Evolutionary conservation across 768 basidiomycete genomes (phyloP), one percentile per base, ranked within the genome.

Genomic region (Multifurca ochricompacta): DNA sequence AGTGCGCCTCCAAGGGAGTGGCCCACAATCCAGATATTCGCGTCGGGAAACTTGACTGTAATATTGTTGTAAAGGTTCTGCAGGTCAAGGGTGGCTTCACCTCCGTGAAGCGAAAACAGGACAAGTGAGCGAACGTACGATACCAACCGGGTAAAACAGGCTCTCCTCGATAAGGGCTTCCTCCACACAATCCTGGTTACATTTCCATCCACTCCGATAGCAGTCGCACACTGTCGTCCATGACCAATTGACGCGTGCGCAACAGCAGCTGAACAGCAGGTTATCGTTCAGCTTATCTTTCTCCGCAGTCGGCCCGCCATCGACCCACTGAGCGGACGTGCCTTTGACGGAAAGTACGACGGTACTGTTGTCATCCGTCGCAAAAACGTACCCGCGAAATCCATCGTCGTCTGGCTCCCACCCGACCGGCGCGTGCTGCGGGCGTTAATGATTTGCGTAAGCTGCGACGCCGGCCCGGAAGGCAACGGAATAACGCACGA

Each of bases 261-360:
- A 98, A 68, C 95, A 98, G 69, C 95, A 98, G 4, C 91, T 87
- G 72, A 95, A 95, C 31, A 98, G 71, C n/a, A 94, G 71, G 65
- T 95, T 98, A 63, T 97, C 94, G 69, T 98, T 98, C 54, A 85
- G 69, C 70, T 93, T 95, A 73, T 98, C 95, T 68, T 87, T 96
- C 64, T 75, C 77, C 36, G 80, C 77, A 8, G 94, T 96, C 11
- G 88, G 84, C 4, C 92, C 91, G 2, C 87, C 85, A 16, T 80
- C 81, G 7, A 89, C 76, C 63, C 83, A 71, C 9, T 76, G 75
- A 1, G 87, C 82, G 1, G 89, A 90, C 0, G 95, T 98, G n/a
- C 95, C 95, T 65, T 98, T 97, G 69, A 97, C 76, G 21, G 91
- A 80, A 50, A 97, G 74, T 27, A 96, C 74, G 21, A 97, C 88